Evolutionary conservation across 1,284 basidiomycete species (phyloP).

Genomic region (Ceratobasidium sp.): DNA sequence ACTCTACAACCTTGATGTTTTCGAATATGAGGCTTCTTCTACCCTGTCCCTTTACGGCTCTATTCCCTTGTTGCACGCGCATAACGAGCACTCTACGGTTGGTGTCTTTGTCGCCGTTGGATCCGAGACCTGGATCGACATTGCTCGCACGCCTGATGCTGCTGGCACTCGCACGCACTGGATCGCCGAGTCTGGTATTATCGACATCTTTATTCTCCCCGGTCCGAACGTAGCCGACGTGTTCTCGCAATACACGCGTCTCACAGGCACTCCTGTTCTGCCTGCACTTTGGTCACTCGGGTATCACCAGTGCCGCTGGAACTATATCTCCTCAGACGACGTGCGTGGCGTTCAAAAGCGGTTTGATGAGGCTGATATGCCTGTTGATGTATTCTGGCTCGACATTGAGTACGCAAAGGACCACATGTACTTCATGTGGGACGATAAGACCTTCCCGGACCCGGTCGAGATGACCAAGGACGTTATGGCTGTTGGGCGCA

Average conservation of each 20-base stretch:
- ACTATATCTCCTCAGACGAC: constrained; percentile 93
- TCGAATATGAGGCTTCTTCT: constrained; percentile 89
- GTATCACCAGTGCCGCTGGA: constrained; percentile 99
- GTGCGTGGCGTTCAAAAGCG: constrained; percentile 85
- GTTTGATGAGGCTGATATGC: constrained; percentile 94
- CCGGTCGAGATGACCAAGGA: constrained; percentile 93
- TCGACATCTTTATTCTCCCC: constrained; percentile 94
- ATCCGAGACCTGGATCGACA: constrained; percentile 96
- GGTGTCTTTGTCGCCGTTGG: constrained; percentile 91
- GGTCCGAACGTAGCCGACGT: constrained; percentile 85
- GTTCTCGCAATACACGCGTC: constrained; percentile 84
- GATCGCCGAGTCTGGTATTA: constrained; percentile 95
- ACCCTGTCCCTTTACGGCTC: constrained; percentile 93
- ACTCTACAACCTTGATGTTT: constrained; percentile 96
- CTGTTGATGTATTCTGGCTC: constrained; percentile 97
- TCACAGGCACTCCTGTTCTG: constrained; percentile 88
- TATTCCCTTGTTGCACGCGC: constrained; percentile 94
- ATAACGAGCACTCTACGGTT: constrained; percentile 83
- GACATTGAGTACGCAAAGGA: constrained; percentile 97
- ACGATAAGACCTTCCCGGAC: constrained; percentile 90
- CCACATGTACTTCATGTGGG: constrained; percentile 99
- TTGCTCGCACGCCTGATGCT: constrained; percentile 72
- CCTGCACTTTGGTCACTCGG: constrained; percentile 93
- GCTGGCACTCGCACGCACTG: constrained; percentile 83
- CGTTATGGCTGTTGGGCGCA: constrained; percentile 85